Conservation (phyloP, 352 stramenopile genomes). For the Phytophthora brassicae region DNA sequence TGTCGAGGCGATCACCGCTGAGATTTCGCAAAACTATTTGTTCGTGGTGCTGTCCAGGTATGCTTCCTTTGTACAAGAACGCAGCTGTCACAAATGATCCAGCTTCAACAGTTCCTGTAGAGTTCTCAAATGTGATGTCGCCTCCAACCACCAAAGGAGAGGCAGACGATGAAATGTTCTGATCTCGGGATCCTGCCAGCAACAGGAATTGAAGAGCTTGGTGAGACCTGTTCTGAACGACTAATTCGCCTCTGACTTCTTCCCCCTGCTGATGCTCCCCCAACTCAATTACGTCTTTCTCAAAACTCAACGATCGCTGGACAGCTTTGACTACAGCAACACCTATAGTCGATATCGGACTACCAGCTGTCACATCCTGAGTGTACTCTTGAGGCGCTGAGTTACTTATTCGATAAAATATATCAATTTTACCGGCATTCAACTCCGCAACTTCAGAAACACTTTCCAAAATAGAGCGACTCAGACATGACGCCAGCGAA, state of each 20-base stretch:
- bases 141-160: conserved; percentile 36
- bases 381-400: conserved; percentile 16
- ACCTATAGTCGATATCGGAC: conserved; percentile 39
- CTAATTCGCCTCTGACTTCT: conserved; percentile 56
- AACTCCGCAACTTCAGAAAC: conserved; percentile 61
- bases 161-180: conserved; percentile 17
- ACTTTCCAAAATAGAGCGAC: conserved; percentile 57
- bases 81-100: conserved; percentile 45
- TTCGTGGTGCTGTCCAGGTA: conserved; percentile 72
- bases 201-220: conserved; percentile 77
- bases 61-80: conserved; percentile 72
- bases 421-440: conserved; percentile 60
- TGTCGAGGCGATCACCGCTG: conserved; percentile 76
- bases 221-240: conserved; percentile 70
- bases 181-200: conserved; percentile 52
- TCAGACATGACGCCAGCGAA: conserved; percentile 68
- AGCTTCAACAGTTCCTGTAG: conserved; percentile 69
- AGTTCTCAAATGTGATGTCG: conserved; percentile 73
- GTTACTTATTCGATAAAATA: conserved; percentile 36
- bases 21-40: conserved; percentile 85
- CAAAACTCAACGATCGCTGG: conserved; percentile 67
- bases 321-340: conserved; percentile 71
- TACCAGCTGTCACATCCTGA: conserved; percentile 11
- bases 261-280: conserved; percentile 75
- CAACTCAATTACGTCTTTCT: conserved; percentile 70